phyloP scores from a whole-genome alignment of 331 rosid species.

The Telfairia occidentalis region DNA sequence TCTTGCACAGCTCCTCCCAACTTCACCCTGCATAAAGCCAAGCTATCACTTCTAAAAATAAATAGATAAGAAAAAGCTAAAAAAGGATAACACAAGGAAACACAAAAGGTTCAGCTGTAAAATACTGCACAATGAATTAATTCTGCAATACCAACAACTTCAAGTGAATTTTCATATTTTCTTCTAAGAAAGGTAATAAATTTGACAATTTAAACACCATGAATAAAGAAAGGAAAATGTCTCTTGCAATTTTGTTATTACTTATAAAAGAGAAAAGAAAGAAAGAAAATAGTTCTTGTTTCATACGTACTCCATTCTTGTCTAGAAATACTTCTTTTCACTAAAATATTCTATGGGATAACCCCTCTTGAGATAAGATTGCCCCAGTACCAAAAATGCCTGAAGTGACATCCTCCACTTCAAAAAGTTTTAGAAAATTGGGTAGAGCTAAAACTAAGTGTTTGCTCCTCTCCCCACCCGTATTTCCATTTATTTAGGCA shows the following conservation, averaged over 20 bases:
- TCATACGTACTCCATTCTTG: no score
- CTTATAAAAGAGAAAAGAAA: not conserved
- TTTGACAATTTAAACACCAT: not conserved
- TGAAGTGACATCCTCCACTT: no score
- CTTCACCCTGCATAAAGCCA: constrained; percentile 55
- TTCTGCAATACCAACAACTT: not conserved
- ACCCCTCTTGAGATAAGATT: no score
- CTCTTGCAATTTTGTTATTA: not conserved
- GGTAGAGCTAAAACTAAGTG: no score
- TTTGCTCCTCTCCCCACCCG: no score
- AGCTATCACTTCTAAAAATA: not conserved
- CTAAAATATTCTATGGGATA: no score
- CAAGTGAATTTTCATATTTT: not conserved
- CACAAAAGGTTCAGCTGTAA: not conserved
- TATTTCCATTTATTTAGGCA: no score
- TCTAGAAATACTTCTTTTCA: no score
- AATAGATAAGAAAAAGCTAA: not conserved
- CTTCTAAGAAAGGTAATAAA: not conserved
- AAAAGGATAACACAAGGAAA: not conserved
- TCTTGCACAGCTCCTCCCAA: constrained; percentile 57
- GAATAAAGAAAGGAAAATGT: not conserved
- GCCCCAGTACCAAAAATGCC: no score
- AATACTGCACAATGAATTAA: not conserved
- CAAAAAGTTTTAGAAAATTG: no score
- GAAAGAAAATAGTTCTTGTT: no score